A percentile compares a stretch with the other conserved stretches of the same genome.
Conservation (phyloP, 495 filamentous ascomycete species). For the Glarea lozoyensis region DNA sequence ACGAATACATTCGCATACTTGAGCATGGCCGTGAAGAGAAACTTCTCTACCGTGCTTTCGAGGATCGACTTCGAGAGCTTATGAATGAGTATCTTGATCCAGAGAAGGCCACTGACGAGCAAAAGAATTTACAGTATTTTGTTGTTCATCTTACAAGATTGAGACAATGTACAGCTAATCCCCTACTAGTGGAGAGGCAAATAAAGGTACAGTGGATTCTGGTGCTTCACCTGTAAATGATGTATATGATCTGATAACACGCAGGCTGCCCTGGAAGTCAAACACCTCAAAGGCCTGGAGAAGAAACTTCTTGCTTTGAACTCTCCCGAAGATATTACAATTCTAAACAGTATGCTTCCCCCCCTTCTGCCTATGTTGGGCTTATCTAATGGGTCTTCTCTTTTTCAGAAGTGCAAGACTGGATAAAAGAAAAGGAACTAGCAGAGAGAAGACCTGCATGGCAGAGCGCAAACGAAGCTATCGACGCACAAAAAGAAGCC, state of each 20-base stretch:
- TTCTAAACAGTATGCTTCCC: background rate
- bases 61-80: constrained; percentile 17
- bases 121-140: constrained; percentile 1
- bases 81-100: background rate
- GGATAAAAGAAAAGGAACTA: background rate
- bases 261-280: background rate
- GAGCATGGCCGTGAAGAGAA: constrained; percentile 17
- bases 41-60: constrained; percentile 35
- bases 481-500: background rate
- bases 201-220: background rate
- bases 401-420: background rate
- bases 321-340: background rate
- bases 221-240: too few species aligned
- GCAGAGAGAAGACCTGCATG: background rate
- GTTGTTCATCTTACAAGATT: constrained; percentile 24
- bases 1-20: background rate
- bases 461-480: background rate
- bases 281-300: background rate
- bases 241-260: too few species aligned
- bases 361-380: background rate
- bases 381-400: background rate
- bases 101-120: background rate
- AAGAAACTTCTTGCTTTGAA: background rate
- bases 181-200: constrained; percentile 1
- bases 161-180: constrained; percentile 32